These are phyloP conservation scores for Cardamine resedifolia DNA, from an alignment of 345 rosid genomes.

Conservation along the genomic window DNA sequence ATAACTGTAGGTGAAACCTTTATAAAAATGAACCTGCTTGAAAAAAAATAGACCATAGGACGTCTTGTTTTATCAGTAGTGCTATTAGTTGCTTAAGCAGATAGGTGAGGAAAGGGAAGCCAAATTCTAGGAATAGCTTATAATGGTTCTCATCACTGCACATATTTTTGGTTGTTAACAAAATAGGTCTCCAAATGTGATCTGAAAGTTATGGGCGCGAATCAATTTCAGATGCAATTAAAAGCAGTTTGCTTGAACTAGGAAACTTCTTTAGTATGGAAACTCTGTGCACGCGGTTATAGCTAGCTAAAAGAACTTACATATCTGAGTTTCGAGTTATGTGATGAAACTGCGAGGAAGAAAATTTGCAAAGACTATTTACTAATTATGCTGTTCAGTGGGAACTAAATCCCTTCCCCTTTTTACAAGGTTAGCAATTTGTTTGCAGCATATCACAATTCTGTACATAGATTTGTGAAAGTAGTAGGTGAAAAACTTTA, in stretches of 20 bases:
- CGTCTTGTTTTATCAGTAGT: constrained; percentile 1
- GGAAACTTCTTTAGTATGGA: background rate
- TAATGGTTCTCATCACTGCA: background rate
- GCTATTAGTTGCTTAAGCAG: constrained; percentile 4
- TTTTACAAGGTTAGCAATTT: background rate
- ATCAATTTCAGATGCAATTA: background rate
- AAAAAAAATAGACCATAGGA: background rate
- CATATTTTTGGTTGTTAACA: background rate
- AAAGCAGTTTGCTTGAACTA: background rate
- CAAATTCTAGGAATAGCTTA: constrained; percentile 2
- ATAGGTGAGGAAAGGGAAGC: background rate
- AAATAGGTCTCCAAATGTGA: background rate
- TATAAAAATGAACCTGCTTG: background rate
- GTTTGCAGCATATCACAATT: background rate
- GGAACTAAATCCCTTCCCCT: background rate
- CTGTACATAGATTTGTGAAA: background rate
- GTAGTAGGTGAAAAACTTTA: background rate
- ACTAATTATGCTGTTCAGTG: background rate
- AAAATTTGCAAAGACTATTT: background rate
- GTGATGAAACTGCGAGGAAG: background rate
- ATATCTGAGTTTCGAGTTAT: background rate
- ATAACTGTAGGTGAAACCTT: background rate
- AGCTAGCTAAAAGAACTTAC: constrained; percentile 9
- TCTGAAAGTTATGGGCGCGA: background rate
- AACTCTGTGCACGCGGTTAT: background rate